Conservation (phyloP, 495 filamentous ascomycete genomes). For the Ascobolus immersus region DNA sequence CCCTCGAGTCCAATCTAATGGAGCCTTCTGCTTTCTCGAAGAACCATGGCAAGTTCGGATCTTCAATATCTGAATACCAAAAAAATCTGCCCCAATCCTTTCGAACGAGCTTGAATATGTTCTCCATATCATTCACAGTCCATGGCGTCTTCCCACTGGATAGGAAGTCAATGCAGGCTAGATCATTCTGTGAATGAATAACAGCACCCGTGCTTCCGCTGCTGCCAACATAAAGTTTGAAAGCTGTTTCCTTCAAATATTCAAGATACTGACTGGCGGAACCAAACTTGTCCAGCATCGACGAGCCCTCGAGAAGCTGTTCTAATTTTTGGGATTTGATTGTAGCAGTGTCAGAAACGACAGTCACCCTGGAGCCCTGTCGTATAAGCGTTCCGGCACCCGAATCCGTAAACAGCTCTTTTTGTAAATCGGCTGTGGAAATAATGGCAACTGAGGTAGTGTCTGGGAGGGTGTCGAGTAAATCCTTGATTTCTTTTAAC, state of each 20-base stretch:
- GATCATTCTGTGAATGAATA: too few species aligned
- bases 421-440: constrained; percentile 78
- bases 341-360: too few species aligned
- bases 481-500: constrained; percentile 95
- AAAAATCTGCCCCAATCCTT: constrained; percentile 77
- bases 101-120: constrained; percentile 78
- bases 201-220: too few species aligned
- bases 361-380: constrained; percentile 75
- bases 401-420: constrained; percentile 88
- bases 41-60: constrained; percentile 97
- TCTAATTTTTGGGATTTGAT: too few species aligned
- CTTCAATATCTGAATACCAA: constrained; percentile 91
- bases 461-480: constrained; percentile 62
- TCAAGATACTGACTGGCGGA: too few species aligned
- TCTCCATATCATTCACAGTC: constrained; percentile 91
- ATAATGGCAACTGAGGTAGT: constrained; percentile 95
- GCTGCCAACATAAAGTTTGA: too few species aligned
- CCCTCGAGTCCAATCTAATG: constrained; percentile 53
- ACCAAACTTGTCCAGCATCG: too few species aligned
- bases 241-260: too few species aligned
- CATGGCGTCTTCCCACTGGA: constrained; percentile 89
- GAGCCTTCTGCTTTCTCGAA: constrained; percentile 92
- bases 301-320: constrained; percentile 21
- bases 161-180: constrained; percentile 70
- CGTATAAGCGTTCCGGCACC: constrained; percentile 89